Percentiles rank a stretch among this genome's conserved stretches.
Conservation (phyloP, 345 rosid genomes). For the Barbarea vulgaris region DNA sequence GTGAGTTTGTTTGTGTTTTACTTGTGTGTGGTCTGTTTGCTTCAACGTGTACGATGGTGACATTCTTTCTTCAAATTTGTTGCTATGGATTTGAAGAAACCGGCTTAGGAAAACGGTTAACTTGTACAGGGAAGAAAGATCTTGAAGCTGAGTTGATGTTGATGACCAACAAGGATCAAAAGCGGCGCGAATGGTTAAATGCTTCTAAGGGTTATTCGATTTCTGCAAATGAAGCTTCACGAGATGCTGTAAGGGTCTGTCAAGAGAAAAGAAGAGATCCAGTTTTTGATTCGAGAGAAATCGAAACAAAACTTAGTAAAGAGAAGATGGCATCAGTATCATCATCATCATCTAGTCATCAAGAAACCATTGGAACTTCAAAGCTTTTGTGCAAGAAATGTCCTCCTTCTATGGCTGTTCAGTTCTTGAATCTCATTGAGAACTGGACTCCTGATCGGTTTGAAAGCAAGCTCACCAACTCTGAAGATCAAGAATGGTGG, state of each 20-base stretch:
- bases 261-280: constrained; percentile 23
- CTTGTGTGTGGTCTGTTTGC: constrained; percentile 56
- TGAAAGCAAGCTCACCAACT: constrained; percentile 29
- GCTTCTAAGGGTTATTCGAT: constrained; percentile 35
- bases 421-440: constrained; percentile 46
- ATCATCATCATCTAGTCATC: background rate
- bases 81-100: constrained; percentile 58
- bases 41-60: constrained; percentile 38
- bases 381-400: constrained; percentile 32
- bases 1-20: constrained; percentile 56
- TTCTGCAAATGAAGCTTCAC: background rate
- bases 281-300: background rate
- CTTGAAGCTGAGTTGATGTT: constrained; percentile 39
- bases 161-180: constrained; percentile 46
- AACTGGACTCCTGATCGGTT: constrained; percentile 46
- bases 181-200: constrained; percentile 34
- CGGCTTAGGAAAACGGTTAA: constrained; percentile 53
- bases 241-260: constrained; percentile 9
- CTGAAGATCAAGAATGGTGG: constrained; percentile 44
- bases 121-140: constrained; percentile 54
- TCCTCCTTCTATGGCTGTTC: constrained; percentile 30
- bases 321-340: background rate
- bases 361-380: background rate
- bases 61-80: constrained; percentile 50
- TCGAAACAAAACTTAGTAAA: constrained; percentile 13